Conservation (phyloP, 1,284 basidiomycete genomes). For the Takashimella koratensis region DNA sequence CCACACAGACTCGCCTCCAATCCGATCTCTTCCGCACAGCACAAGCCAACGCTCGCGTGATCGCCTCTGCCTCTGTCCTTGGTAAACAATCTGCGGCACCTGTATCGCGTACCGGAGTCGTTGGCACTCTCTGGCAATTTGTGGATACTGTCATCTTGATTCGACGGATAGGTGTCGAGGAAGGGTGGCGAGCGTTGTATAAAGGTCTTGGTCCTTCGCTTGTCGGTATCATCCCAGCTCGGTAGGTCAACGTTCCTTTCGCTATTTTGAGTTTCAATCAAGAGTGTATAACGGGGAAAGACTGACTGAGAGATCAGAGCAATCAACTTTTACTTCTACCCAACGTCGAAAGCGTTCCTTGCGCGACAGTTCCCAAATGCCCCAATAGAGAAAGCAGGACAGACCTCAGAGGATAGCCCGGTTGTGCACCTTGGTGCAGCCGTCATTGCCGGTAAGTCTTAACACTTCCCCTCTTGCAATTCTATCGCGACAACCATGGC, state of each 20-base stretch:
- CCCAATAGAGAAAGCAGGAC: slow-evolving; percentile 54
- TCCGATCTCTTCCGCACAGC: slow-evolving; percentile 73
- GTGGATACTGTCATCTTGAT: slow-evolving; percentile 91
- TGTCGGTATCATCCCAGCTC: slow-evolving; percentile 89
- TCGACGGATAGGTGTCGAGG: slow-evolving; percentile 81
- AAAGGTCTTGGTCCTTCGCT: slow-evolving; percentile 92
- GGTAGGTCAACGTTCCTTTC: slow-evolving; percentile 49
- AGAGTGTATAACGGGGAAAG: not conserved
- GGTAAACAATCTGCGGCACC: slow-evolving; percentile 14
- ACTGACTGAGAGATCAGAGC: slow-evolving; percentile 47
- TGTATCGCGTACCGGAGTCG: slow-evolving; percentile 37
- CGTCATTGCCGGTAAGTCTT: slow-evolving; percentile 60
- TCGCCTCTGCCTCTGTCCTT: slow-evolving; percentile 1
- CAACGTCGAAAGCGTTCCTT: slow-evolving; percentile 90
- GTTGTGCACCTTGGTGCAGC: slow-evolving; percentile 83
- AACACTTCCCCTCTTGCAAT: not conserved
- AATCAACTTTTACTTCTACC: slow-evolving; percentile 98
- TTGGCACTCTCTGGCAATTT: slow-evolving; percentile 79
- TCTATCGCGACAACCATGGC: too few species aligned
- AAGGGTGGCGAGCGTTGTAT: slow-evolving; percentile 87
- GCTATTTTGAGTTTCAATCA: not conserved
- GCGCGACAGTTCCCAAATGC: slow-evolving; percentile 64
- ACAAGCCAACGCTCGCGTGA: slow-evolving; percentile 10
- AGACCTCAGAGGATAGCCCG: slow-evolving; percentile 70
- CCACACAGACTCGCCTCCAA: slow-evolving; percentile 71